Percentiles rank a stretch among this genome's conserved stretches.
These are phyloP conservation scores for Pugionium cornutum DNA, from an alignment of 345 rosid species.

Conservation along the genomic window DNA sequence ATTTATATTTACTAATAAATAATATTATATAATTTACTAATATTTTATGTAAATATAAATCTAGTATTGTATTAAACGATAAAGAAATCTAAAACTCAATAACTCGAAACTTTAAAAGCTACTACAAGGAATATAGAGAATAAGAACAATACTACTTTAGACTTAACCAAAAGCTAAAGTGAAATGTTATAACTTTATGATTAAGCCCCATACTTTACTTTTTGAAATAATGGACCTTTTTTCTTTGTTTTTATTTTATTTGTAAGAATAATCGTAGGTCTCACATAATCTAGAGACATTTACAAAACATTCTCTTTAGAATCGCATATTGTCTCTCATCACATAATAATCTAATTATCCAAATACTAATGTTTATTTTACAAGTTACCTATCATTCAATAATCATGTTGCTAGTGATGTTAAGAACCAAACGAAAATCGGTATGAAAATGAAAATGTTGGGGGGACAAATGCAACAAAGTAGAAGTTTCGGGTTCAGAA, in stretches of 20 bases:
- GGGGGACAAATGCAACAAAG: slow-evolving; percentile 17
- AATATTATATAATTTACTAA: no score
- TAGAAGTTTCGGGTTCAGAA: background rate
- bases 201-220: slow-evolving; percentile 20
- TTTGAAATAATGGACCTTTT: slow-evolving; percentile 12
- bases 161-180: slow-evolving; percentile 28
- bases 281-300: slow-evolving; percentile 31
- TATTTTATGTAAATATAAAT: no score
- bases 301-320: slow-evolving; percentile 2
- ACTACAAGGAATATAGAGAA: slow-evolving; percentile 15
- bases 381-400: slow-evolving; percentile 8
- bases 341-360: no score
- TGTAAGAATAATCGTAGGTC: slow-evolving; percentile 34
- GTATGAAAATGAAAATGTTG: background rate
- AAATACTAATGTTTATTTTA: background rate
- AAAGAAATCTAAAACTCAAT: background rate
- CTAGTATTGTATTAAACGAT: background rate
- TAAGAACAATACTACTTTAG: slow-evolving; percentile 35
- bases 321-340: slow-evolving; percentile 1
- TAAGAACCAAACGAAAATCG: background rate
- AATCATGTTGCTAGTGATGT: background rate
- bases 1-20: no score
- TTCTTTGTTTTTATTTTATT: background rate
- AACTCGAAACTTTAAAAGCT: slow-evolving; percentile 1
- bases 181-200: slow-evolving; percentile 13